Percentiles rank a stretch among this genome's conserved stretches.
These are phyloP conservation scores for Mallotus japonicus DNA, from an alignment of 441 rosid species.

Conservation along the genomic window DNA sequence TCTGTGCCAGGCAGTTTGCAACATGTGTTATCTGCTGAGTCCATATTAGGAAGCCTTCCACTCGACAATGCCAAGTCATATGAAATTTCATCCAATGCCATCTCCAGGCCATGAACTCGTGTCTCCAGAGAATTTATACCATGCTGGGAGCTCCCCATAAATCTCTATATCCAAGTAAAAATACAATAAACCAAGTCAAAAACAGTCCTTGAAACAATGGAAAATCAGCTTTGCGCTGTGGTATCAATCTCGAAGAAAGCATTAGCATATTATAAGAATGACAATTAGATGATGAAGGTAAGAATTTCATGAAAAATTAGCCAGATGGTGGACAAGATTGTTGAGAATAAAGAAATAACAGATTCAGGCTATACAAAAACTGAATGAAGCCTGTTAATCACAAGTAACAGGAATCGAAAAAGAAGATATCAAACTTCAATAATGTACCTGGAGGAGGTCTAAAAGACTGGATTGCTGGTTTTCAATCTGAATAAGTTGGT, in stretches of 20 bases:
- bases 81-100: conserved; percentile 88
- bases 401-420: background rate
- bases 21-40: conserved; percentile 48
- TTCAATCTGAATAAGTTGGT: conserved; percentile 86
- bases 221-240: background rate
- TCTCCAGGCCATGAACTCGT: conserved; percentile 80
- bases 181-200: conserved; percentile 11
- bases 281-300: background rate
- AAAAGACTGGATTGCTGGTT: conserved; percentile 77
- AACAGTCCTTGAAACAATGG: background rate
- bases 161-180: conserved; percentile 55
- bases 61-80: conserved; percentile 69
- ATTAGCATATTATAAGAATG: background rate
- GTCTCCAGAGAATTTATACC: conserved; percentile 79
- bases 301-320: background rate
- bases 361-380: conserved; percentile 6
- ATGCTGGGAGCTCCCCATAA: conserved; percentile 86
- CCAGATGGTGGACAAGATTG: background rate
- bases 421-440: conserved; percentile 1
- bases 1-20: conserved; percentile 77
- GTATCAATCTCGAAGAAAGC: background rate
- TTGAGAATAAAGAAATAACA: background rate
- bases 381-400: background rate
- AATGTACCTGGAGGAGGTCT: conserved; percentile 75
- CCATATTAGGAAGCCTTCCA: conserved; percentile 52